Base-by-base conservation (phyloP, 768 basidiomycete genomes). In the Pulveroboletus sp. region DNA sequence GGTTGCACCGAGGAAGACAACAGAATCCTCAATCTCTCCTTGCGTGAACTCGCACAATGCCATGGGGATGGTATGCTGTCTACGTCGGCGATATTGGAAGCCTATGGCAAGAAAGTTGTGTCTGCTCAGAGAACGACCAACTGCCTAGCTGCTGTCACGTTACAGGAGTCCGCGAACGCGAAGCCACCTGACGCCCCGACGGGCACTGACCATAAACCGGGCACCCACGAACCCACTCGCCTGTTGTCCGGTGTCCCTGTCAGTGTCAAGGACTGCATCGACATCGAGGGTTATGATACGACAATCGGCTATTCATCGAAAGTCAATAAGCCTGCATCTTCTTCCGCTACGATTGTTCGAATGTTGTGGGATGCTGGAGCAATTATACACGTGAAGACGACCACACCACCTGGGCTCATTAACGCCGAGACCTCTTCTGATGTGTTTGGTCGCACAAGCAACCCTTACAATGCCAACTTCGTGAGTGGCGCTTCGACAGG, bases 401-500 rank as follows among this genome's bases (percentile, higher is more conserved):
- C 75, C 4, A 66, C 70, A 1, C 78, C 78, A 0, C 73, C 75
- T 1, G 72, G 71, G 15, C 63, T 74, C 4, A 21, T 76, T 35
- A 66, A 65, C 15, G 62, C 74, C 43, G 75, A 77, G 46, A 71
- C 70, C 0, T 51, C 58, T 40, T 76, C 76, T 39, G 71, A 76
- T 53, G 55, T 77, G 4, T 79, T 72, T 50, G 78, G 77, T 9
- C 65, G 63, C 30, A 78, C 77, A 5, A 64, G 62, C 13, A 80
- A 80, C 57, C 79, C 79, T 0, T 72, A 75, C 60, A 76, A 77
- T 49, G 50, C 63, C 5, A 65, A 68, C 7, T 72, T 68, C 46
- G 63, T 58, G 1, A 69, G 70, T 10, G 78, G 78, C 5, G 79
- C 75, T 24, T 79, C 78, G 0, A 76, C 76, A 0, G 79, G 79